A percentile compares a stretch with the other conserved stretches of the same genome.
These are phyloP conservation scores for Zea mays DNA, from an alignment of 176 grass and related monocot genomes.

Conservation along the genomic window DNA sequence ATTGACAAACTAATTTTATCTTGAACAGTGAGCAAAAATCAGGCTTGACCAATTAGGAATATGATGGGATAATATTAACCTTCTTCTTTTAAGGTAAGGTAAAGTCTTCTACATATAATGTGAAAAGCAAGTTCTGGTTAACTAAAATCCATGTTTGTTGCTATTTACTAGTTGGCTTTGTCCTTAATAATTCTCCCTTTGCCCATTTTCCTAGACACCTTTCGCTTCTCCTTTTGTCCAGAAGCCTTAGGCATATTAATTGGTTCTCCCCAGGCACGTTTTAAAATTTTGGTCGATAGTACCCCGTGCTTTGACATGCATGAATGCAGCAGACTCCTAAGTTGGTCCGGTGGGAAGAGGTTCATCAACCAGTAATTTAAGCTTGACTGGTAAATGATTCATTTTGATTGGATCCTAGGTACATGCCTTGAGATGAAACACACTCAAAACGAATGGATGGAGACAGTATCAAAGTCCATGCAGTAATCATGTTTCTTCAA, in stretches of 20 bases:
- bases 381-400: neutral
- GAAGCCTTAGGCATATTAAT: neutral
- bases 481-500: neutral
- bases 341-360: neutral
- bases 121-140: neutral
- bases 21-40: neutral
- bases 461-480: neutral
- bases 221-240: neutral
- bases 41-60: neutral
- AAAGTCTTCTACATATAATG: neutral
- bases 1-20: slow-evolving; percentile 1
- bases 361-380: neutral
- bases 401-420: neutral
- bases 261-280: neutral
- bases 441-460: neutral
- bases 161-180: neutral
- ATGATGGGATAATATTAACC: slow-evolving; percentile 7
- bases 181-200: neutral
- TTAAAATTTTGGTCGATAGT: neutral
- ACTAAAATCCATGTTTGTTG: neutral
- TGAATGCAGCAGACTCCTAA: neutral
- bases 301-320: neutral
- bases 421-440: neutral
- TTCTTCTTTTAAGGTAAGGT: neutral
- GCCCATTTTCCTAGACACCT: neutral